phyloP scores from a whole-genome alignment of 192 early-diverging fungal genomes.

The Rhizophlyctis rosea region DNA sequence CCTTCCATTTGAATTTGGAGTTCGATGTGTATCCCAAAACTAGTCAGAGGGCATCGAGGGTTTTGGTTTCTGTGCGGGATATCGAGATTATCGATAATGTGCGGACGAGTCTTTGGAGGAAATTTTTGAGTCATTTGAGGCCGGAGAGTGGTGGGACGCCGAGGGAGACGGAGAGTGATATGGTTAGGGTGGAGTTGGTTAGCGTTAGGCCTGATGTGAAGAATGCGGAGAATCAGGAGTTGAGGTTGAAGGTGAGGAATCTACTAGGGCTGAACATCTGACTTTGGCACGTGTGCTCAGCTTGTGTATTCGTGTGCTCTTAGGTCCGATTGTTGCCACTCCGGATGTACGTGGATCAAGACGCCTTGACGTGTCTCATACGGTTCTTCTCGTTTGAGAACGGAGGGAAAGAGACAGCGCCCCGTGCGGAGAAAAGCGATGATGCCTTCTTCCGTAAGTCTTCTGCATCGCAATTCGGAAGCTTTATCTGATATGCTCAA shows the following conservation, averaged over 20 bases:
- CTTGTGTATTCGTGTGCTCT: too few relatives aligned
- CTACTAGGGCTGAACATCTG: too few relatives aligned
- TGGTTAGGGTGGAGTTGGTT: conserved; percentile 58
- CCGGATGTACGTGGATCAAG: conserved; percentile 89
- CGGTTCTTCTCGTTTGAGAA: conserved; percentile 67
- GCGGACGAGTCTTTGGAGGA: conserved; percentile 69
- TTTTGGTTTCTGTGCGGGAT: conserved; percentile 53
- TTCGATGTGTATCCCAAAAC: conserved; percentile 50
- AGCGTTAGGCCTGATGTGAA: conserved; percentile 56
- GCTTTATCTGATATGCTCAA: conserved; percentile 9
- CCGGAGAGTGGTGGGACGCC: conserved; percentile 53
- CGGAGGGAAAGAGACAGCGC: conserved; percentile 14
- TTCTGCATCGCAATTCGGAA: not conserved
- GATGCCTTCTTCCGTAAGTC: conserved; percentile 40
- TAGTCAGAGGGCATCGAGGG: conserved; percentile 44
- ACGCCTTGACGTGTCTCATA: conserved; percentile 80
- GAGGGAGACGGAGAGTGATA: conserved; percentile 59
- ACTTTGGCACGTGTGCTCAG: too few relatives aligned
- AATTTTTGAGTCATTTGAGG: conserved; percentile 68
- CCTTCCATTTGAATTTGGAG: conserved; percentile 49
- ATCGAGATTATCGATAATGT: conserved; percentile 79
- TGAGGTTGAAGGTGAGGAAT: conserved; percentile 50
- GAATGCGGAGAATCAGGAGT: conserved; percentile 50
- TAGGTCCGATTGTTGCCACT: conserved; percentile 72
- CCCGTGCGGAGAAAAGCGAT: conserved; percentile 13